Percentiles rank a stretch among this genome's conserved stretches.
These are phyloP conservation scores for Papiliotrema terrestris DNA, from an alignment of 1,284 basidiomycete genomes.

Conservation along the genomic window DNA sequence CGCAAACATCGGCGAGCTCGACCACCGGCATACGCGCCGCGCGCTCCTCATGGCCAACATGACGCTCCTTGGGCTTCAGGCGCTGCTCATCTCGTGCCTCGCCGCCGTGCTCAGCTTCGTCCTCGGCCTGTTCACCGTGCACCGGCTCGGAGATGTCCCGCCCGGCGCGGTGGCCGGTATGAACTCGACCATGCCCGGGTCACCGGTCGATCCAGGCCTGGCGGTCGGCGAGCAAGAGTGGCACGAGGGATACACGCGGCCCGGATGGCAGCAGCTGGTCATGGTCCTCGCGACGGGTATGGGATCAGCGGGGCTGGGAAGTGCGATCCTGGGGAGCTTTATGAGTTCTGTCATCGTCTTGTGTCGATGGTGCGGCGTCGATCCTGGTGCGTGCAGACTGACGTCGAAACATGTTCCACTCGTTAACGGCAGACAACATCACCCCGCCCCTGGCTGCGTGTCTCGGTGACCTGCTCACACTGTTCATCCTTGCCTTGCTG, in stretches of 20 bases:
- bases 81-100: constrained; percentile 80
- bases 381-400: constrained; percentile 64
- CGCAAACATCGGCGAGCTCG: constrained; percentile 79
- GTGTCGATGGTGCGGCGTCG: constrained; percentile 68
- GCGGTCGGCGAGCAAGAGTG: constrained; percentile 33
- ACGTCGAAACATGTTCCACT: not conserved
- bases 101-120: constrained; percentile 76
- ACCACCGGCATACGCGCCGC: constrained; percentile 63
- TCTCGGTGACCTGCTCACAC: constrained; percentile 86
- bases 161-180: constrained; percentile 10
- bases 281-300: constrained; percentile 87
- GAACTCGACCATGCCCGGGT: constrained; percentile 1
- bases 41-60: constrained; percentile 77
- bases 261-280: constrained; percentile 56
- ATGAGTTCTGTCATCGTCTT: constrained; percentile 83
- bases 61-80: constrained; percentile 87
- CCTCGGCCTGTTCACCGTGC: constrained; percentile 63
- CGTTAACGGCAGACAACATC: constrained; percentile 70
- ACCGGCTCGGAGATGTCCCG: constrained; percentile 42
- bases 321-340: constrained; percentile 79
- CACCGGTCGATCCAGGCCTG: constrained; percentile 21
- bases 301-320: constrained; percentile 77
- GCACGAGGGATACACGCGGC: constrained; percentile 48
- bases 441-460: constrained; percentile 89
- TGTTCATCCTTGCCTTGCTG: constrained; percentile 68